Conservation (phyloP, 176 grass and related monocot species). For the Canna indica region DNA sequence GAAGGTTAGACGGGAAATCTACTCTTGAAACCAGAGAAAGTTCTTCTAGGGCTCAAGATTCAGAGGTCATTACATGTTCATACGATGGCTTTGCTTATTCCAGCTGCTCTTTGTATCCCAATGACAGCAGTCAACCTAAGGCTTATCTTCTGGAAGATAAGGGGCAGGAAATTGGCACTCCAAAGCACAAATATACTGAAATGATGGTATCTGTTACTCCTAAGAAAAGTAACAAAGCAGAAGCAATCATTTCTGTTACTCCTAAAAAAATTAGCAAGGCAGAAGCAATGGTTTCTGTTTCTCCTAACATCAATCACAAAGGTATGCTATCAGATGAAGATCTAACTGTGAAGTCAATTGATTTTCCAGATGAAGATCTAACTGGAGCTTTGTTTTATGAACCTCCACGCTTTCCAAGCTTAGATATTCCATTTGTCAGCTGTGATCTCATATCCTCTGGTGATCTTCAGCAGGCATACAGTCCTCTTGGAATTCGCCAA, state of each 20-base stretch:
- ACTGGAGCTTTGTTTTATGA: slow-evolving; percentile 59
- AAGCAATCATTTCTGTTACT: slow-evolving; percentile 13
- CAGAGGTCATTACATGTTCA: slow-evolving; percentile 34
- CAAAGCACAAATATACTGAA: slow-evolving; percentile 10
- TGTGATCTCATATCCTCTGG: slow-evolving; percentile 76
- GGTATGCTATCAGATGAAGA: slow-evolving; percentile 18
- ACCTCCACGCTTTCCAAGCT: slow-evolving; percentile 72
- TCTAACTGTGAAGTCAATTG: slow-evolving; percentile 4
- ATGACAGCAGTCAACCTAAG: slow-evolving; percentile 11
- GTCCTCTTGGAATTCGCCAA: slow-evolving; percentile 87
- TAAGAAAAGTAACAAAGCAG: neutral
- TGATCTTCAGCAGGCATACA: slow-evolving; percentile 68
- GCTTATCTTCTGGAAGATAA: slow-evolving; percentile 17
- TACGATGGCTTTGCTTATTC: slow-evolving; percentile 41
- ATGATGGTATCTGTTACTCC: slow-evolving; percentile 15
- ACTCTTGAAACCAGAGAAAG: slow-evolving; percentile 18
- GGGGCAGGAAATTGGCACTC: slow-evolving; percentile 15
- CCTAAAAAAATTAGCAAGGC: neutral
- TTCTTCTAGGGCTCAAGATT: slow-evolving; percentile 21
- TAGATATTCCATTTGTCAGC: slow-evolving; percentile 89
- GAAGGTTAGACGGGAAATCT: slow-evolving; percentile 3
- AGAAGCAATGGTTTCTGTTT: slow-evolving; percentile 8
- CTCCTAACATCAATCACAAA: slow-evolving; percentile 18
- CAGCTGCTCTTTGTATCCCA: slow-evolving; percentile 3
- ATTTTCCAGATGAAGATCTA: slow-evolving; percentile 32